Evolutionary conservation across 108 stramenopile species (phyloP).

Genomic region (Nannochloropsis gaditana): DNA sequence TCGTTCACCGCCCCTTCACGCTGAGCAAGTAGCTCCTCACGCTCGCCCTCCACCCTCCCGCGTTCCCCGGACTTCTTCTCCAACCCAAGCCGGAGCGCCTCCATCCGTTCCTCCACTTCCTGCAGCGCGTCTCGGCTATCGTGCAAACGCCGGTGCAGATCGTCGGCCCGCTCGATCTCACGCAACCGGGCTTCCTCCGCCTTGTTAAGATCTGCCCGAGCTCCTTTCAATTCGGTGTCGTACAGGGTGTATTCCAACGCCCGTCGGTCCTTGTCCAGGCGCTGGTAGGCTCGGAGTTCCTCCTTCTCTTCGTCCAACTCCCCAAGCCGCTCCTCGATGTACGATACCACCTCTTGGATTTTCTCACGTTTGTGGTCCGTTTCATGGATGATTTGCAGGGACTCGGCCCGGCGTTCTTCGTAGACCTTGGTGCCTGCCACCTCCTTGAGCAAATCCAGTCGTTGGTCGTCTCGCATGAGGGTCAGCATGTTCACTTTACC

Average conservation of each 20-base stretch:
- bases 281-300: constrained; percentile 74
- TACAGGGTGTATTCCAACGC: constrained; percentile 93
- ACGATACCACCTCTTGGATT: constrained; percentile 74
- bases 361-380: constrained; percentile 73
- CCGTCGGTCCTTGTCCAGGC: constrained; percentile 72
- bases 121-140: constrained; percentile 31
- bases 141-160: background rate
- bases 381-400: constrained; percentile 82
- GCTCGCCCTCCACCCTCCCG: constrained; percentile 18
- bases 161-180: constrained; percentile 55
- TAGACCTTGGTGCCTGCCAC: constrained; percentile 95
- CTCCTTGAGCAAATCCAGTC: constrained; percentile 85
- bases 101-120: constrained; percentile 23
- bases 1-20: constrained; percentile 10
- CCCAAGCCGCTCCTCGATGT: constrained; percentile 73
- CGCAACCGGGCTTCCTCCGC: constrained; percentile 68
- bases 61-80: constrained; percentile 28
- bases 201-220: constrained; percentile 59
- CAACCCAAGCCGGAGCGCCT: background rate
- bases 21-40: constrained; percentile 18
- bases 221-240: constrained; percentile 78
- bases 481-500: constrained; percentile 93
- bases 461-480: constrained; percentile 85
- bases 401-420: constrained; percentile 90
- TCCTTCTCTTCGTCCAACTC: constrained; percentile 94